Evolutionary conservation across 2,329 filamentous ascomycete genomes (phyloP).

Genomic region (Thielaviopsis cerberus): DNA sequence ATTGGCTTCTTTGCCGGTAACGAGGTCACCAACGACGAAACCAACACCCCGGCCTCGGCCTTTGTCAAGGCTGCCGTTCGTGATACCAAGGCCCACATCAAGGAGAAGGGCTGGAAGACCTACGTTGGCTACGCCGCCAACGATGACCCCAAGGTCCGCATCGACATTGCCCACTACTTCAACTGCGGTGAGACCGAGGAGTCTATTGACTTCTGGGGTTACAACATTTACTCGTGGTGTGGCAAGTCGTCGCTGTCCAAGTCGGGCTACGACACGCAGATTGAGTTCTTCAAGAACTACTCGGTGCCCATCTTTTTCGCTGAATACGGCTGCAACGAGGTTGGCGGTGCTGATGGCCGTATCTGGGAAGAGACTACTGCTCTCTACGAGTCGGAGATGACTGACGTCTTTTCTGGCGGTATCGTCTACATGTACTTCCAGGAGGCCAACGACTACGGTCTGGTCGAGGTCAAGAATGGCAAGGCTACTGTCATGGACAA

Average conservation of each 20-base stretch:
- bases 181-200: conserved; percentile 55
- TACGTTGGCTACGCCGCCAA: conserved; percentile 93
- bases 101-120: conserved; percentile 59
- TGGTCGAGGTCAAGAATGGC: conserved; percentile 43
- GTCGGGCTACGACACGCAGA: conserved; percentile 69
- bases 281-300: conserved; percentile 73
- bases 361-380: conserved; percentile 69
- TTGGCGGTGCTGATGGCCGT: conserved; percentile 42
- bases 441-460: conserved; percentile 74
- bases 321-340: conserved; percentile 87
- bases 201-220: conserved; percentile 93
- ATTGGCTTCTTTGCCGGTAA: conserved; percentile 98
- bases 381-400: conserved; percentile 69
- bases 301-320: conserved; percentile 94
- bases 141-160: conserved; percentile 70
- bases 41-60: conserved; percentile 77
- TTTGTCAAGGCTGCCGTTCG: conserved; percentile 96
- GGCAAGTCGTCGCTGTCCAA: conserved; percentile 57
- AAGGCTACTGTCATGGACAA: conserved; percentile 51
- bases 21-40: conserved; percentile 76
- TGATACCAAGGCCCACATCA: conserved; percentile 90
- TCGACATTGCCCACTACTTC: conserved; percentile 76
- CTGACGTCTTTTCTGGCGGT: conserved; percentile 73
- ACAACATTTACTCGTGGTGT: conserved; percentile 99
- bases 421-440: conserved; percentile 99